Evolutionary conservation across 2,329 filamentous ascomycete genomes (phyloP).

Genomic region (Calycina herbarum): DNA sequence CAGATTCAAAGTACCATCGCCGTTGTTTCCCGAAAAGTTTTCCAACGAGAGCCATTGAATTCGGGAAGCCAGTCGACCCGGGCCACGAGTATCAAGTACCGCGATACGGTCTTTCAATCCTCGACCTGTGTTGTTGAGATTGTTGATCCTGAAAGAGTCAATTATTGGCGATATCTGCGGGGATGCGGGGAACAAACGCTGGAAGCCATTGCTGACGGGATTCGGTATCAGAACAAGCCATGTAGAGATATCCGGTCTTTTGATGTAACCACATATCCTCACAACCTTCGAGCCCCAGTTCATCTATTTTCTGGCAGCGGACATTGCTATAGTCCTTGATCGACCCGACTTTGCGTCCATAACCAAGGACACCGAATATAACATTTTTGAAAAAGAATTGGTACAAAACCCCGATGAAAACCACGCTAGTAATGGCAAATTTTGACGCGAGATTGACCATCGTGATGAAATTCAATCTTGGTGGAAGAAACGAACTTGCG

Average conservation of each 20-base stretch:
- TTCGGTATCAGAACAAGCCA: conserved; percentile 31
- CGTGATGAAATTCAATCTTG: neutral
- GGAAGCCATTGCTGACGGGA: conserved; percentile 32
- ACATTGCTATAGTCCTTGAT: conserved; percentile 38
- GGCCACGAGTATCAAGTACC: conserved; percentile 31
- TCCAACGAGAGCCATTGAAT: conserved; percentile 28
- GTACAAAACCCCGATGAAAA: conserved; percentile 33
- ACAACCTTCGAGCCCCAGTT: conserved; percentile 32
- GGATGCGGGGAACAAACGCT: conserved; percentile 28
- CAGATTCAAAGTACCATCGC: conserved; percentile 36
- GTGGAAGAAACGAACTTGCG: neutral
- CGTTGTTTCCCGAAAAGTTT: conserved; percentile 30
- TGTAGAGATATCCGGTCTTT: conserved; percentile 31
- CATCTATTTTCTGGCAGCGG: conserved; percentile 29
- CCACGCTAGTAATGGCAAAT: conserved; percentile 21
- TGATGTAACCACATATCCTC: conserved; percentile 38
- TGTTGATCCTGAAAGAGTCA: conserved; percentile 22
- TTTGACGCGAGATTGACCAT: conserved; percentile 23
- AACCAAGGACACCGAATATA: conserved; percentile 36
- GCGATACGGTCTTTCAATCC: conserved; percentile 29
- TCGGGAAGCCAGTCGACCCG: conserved; percentile 26
- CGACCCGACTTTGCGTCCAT: conserved; percentile 35
- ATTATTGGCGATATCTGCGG: neutral
- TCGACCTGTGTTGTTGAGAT: conserved; percentile 31
- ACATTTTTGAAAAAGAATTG: conserved; percentile 36